Evolutionary conservation across 371 early-diverging fungal genomes (phyloP), one percentile per base, ranked within the genome.

Genomic region (Parasitella parasitica): DNA sequence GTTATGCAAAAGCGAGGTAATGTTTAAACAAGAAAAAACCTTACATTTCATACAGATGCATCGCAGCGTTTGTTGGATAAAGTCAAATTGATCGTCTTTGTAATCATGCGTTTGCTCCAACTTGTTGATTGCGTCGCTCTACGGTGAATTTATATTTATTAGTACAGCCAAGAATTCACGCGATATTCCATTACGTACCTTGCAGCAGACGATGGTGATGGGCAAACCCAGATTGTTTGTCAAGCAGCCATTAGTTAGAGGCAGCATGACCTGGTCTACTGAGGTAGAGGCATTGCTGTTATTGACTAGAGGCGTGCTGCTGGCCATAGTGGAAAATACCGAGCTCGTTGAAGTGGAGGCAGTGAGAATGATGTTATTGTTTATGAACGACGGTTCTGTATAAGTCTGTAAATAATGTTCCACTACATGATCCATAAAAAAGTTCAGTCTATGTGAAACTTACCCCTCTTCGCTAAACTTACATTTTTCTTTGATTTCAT

Each of bases 31-130:
- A n/a, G n/a, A n/a, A n/a, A n/a, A n/a, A n/a, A n/a, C n/a, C 32
- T 78, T 83, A 93, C 94, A 94, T 77, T 90, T 88, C 67, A 95
- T 82, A 70, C 93, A 92, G 18, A 94, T 78, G n/a, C 95, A 89
- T 55, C 97, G 85, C 50, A 96, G 81, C n/a, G 86, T 82, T 71
- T 95, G 95, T 69, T 95, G 96, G 67, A 96, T 92, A 72, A 86
- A 94, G 71, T 95, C 97, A 73, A 96, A 93, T 34, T 88, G 87
- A 53, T 92, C 93, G 58, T 96, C 96, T 62, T 86, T 86, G 70
- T 84, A 94, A 26, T 88, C 92, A 38, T 82, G 75, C 46, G 93
- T 91, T 36, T 89, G 85, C 69, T 94, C 94, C 54, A 94, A 67
- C 22, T 60, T 69, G 58, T 83, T 80, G 60, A 90, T 86, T 16